These are phyloP conservation scores for Scleromitrula shiraiana DNA, from an alignment of 2,329 filamentous ascomycete genomes.

Conservation along the genomic window DNA sequence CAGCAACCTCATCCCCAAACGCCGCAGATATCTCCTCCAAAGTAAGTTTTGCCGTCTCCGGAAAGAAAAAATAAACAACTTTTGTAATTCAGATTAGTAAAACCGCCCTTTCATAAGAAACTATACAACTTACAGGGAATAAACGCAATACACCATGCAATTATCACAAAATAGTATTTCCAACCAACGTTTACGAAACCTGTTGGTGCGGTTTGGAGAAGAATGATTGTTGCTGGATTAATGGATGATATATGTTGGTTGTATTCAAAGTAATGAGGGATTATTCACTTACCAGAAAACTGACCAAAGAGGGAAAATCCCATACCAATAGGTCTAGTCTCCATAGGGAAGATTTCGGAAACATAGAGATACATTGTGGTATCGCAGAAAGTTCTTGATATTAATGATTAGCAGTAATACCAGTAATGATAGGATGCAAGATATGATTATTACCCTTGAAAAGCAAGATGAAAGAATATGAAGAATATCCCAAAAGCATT, in stretches of 20 bases:
- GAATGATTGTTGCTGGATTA: constrained; percentile 2
- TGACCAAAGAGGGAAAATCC: background rate
- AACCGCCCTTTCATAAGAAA: constrained; percentile 19
- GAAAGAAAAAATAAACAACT: background rate
- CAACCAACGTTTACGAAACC: constrained; percentile 12
- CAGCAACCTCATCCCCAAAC: constrained; percentile 27
- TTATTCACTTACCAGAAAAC: background rate
- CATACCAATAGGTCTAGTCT: constrained; percentile 20
- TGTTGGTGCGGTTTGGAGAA: constrained; percentile 3
- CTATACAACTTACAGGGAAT: constrained; percentile 18
- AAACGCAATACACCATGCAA: constrained; percentile 21
- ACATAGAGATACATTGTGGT: constrained; percentile 26
- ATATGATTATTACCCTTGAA: constrained; percentile 4
- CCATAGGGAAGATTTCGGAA: constrained; percentile 31
- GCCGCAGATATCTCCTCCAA: constrained; percentile 28
- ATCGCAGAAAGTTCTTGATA: background rate
- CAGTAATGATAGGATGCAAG: background rate
- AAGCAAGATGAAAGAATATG: constrained; percentile 11
- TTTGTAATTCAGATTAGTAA: background rate
- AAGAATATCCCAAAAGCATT: constrained; percentile 12
- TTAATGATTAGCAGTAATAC: background rate
- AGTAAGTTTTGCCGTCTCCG: constrained; percentile 23
- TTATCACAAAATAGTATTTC: constrained; percentile 16
- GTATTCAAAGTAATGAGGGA: background rate
- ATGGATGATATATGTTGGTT: background rate